These are phyloP conservation scores for Saccharum spontaneum DNA, from an alignment of 176 grass and related monocot genomes.

Conservation along the genomic window DNA sequence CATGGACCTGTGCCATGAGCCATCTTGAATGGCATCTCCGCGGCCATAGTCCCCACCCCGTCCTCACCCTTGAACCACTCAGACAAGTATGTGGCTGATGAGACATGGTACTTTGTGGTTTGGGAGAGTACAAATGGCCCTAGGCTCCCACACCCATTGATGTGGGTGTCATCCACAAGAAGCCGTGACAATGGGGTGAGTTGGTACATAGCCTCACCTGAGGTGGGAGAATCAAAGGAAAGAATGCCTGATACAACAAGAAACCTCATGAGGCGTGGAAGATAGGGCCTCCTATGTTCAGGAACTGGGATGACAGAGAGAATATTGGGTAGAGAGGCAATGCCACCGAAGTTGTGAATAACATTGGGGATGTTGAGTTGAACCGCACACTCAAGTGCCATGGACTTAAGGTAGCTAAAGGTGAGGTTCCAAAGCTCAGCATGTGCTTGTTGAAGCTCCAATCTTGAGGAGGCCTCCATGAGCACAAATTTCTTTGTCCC, in stretches of 20 bases:
- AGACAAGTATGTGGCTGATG: not conserved
- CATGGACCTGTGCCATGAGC: slow-evolving; percentile 14
- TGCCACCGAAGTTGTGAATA: slow-evolving; percentile 30
- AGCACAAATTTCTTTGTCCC: not conserved
- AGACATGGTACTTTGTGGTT: not conserved
- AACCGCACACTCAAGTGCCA: slow-evolving; percentile 41
- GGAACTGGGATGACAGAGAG: slow-evolving; percentile 20
- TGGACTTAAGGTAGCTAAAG: slow-evolving; percentile 33
- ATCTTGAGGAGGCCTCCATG: not conserved
- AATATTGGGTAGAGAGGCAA: slow-evolving; percentile 25
- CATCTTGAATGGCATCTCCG: slow-evolving; percentile 20
- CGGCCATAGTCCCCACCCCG: not conserved
- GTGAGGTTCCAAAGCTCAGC: slow-evolving; percentile 32
- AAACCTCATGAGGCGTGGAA: slow-evolving; percentile 38
- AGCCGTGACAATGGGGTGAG: slow-evolving; percentile 32
- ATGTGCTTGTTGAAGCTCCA: slow-evolving; percentile 29
- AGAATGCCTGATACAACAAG: slow-evolving; percentile 17
- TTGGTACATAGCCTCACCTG: not conserved
- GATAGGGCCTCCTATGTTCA: not conserved
- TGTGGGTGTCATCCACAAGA: not conserved
- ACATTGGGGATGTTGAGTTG: slow-evolving; percentile 41
- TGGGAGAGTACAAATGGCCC: slow-evolving; percentile 6
- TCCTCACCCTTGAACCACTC: slow-evolving; percentile 41
- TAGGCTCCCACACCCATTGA: not conserved
- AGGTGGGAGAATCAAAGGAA: not conserved